Evolutionary conservation across 2,329 filamentous ascomycete species (phyloP), one percentile per base, ranked within the genome.

Genomic region (Botryosphaeria dothidea): DNA sequence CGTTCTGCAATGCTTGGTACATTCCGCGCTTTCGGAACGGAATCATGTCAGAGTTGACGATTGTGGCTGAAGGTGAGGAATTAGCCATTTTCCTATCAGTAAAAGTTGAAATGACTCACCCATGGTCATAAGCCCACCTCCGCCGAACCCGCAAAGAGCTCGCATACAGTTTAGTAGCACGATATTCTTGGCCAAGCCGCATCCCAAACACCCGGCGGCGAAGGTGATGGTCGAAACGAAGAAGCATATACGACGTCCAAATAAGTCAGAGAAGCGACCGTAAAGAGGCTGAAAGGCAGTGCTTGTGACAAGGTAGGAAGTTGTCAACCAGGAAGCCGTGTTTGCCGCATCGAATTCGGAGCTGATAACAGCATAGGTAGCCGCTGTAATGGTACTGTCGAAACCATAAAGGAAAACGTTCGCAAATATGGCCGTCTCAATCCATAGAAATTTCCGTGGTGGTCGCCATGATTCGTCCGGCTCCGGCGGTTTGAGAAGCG

Each of bases 351-450:
- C 76, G 68, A 81, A 82, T 11, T 85, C 66, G 71, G 85, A 78
- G 41, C 66, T 67, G 38, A 71, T 71, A 52, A 71, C 69, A 5
- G 78, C 78, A 58, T 81, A 81, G 1, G 78, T 80, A 2, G 80
- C 77, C 0, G 79, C 79, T 3, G 78, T 82, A 63, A 82, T 79
- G 1, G 80, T 81, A 15, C 77, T 75, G 58, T 82, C 79, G 66
- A 81, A 81, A 2, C 86, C 86, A 27, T 84, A 85, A 8, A 90
- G 80, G 66, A 90, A 89, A 6, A 89, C 86, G 67, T 89, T 89
- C 48, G 83, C 81, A 79, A 88, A 87, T 69, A 89, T 87, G 31
- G 86, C 81, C 9, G 68, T 23, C 48, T 72, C 69, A 51, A 72
- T 70, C 68, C 67, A 69, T 23, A 70, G 23, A 65, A 72, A 72